Evolutionary conservation across 495 filamentous ascomycete species (phyloP).

Genomic region (Penicillium bovifimosum): DNA sequence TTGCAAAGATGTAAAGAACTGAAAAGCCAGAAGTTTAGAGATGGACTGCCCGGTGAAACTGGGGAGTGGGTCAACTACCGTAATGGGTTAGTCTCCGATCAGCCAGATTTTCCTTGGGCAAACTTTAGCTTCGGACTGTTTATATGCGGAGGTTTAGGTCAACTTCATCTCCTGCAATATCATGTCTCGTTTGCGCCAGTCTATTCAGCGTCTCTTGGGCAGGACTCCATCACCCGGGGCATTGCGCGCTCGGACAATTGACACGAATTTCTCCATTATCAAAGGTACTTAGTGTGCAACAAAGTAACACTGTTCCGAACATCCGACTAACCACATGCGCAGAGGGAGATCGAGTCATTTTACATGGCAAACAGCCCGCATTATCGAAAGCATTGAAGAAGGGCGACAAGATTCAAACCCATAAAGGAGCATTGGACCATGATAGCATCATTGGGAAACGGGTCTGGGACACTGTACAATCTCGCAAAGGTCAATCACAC

Average conservation of each 20-base stretch:
- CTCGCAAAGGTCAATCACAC: constrained; percentile 38
- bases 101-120: constrained; percentile 12
- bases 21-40: constrained; percentile 6
- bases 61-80: constrained; percentile 10
- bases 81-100: constrained; percentile 11
- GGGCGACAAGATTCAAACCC: constrained; percentile 41
- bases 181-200: constrained; percentile 39
- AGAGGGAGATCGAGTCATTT: constrained; percentile 56
- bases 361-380: constrained; percentile 45
- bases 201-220: constrained; percentile 33
- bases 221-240: constrained; percentile 9
- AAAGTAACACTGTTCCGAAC: not conserved
- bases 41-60: constrained; percentile 8
- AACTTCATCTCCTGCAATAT: not conserved
- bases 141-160: no score
- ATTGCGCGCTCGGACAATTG: constrained; percentile 26
- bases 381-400: constrained; percentile 47
- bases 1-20: not conserved
- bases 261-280: constrained; percentile 40
- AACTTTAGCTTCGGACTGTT: constrained; percentile 9
- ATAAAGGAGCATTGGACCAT: constrained; percentile 50
- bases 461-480: constrained; percentile 49
- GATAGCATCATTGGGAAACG: constrained; percentile 58
- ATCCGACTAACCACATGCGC: constrained; percentile 5
- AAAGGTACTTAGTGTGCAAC: constrained; percentile 24